Percentiles rank a stretch among this genome's conserved stretches.
Evolutionary conservation across 345 rosid genomes (phyloP).

Genomic region (Gossypium arboreum): DNA sequence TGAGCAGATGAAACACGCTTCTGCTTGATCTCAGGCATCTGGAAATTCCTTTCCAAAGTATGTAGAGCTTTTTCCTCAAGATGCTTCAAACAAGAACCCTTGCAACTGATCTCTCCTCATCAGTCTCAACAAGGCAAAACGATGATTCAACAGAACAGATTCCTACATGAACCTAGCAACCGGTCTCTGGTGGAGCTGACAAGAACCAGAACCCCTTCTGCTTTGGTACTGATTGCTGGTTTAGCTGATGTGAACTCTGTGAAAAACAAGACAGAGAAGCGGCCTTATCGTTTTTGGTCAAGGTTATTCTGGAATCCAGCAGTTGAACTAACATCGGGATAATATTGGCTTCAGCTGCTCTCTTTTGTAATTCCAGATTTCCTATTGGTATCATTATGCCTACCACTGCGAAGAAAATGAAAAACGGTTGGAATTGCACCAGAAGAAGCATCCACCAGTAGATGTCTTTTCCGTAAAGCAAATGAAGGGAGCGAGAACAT

Average conservation of each 20-base stretch:
- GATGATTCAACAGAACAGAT: conserved; percentile 51
- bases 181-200: conserved; percentile 36
- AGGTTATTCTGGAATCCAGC: conserved; percentile 40
- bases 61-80: conserved; percentile 57
- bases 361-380: conserved; percentile 46
- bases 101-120: conserved; percentile 47
- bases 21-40: conserved; percentile 46
- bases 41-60: conserved; percentile 56
- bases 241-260: conserved; percentile 37
- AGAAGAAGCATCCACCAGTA: conserved; percentile 22
- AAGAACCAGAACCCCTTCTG: conserved; percentile 44
- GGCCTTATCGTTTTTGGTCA: conserved; percentile 46
- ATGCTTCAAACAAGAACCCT: conserved; percentile 47
- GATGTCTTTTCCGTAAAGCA: neutral
- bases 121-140: conserved; percentile 61
- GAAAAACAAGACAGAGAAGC: conserved; percentile 47
- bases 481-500: neutral
- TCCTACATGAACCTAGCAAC: conserved; percentile 51
- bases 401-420: conserved; percentile 18
- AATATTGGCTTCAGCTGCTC: conserved; percentile 46
- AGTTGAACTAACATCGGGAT: conserved; percentile 49
- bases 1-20: conserved; percentile 55
- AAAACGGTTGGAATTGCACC: conserved; percentile 33
- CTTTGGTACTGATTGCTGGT: conserved; percentile 24
- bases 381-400: conserved; percentile 30